Conservation (phyloP, 257 asterid species). For the Jacaranda copaia region DNA sequence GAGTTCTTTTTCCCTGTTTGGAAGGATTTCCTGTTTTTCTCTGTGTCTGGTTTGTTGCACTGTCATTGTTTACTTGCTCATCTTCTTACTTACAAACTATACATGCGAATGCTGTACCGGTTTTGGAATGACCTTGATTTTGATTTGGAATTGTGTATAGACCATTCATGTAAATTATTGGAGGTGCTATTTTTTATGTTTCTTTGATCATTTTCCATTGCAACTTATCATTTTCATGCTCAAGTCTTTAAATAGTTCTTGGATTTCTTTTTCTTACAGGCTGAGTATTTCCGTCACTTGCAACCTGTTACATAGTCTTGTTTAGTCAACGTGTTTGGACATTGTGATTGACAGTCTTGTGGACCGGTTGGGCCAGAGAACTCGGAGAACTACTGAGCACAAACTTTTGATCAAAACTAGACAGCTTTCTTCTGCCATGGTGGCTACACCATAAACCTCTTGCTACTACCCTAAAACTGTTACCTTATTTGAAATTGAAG, state of each 20-base stretch:
- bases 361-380: no score
- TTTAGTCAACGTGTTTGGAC: constrained; percentile 14
- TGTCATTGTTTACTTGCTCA: background rate
- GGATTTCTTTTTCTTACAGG: constrained; percentile 45
- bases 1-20: no score
- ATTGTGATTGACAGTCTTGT: constrained; percentile 17
- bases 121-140: background rate
- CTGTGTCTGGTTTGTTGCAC: background rate
- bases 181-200: background rate
- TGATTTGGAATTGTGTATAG: background rate
- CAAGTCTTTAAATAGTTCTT: background rate
- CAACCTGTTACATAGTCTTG: constrained; percentile 70
- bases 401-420: background rate
- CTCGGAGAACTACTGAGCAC: background rate
- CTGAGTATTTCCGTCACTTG: constrained; percentile 72
- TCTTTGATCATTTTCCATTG: background rate
- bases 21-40: background rate
- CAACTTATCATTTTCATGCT: background rate
- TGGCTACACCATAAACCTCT: constrained; percentile 38
- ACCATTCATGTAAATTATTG: background rate
- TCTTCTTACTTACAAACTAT: background rate
- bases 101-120: background rate
- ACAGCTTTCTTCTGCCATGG: constrained; percentile 20
- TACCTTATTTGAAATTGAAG: background rate
- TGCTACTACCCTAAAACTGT: background rate